Base-by-base conservation (phyloP, 305 asterid genomes). In the Ajuga reptans region DNA sequence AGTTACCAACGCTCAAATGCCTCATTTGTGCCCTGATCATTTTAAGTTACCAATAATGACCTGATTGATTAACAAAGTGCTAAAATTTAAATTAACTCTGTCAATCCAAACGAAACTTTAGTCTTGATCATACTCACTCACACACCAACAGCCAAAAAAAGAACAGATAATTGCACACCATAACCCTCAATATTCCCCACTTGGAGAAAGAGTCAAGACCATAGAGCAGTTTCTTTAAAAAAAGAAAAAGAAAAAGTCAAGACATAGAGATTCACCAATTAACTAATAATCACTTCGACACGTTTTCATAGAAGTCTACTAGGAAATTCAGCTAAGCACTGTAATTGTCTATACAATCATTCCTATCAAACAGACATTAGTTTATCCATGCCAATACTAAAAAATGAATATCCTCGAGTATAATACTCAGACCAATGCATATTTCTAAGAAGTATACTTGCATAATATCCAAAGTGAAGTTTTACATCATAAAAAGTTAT, bases 351-450 rank as follows among this genome's bases (percentile, higher is more conserved):
- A 63, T 52, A 39, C 46, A 68, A 47, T 53, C 42, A 53, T 50
- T 53, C 71, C 2, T 36, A 55, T 34, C 66, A 12, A 67, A 59
- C 57, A 46, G 39, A 67, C 9, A 24, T n/a, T 39, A 57, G 56
- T 66, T 17, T 42, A 62, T 0, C 37, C 39, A 53, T 8, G 55
- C 61, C 50, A 57, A 58, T 58, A 64, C 50, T 29, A 37, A 16
- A 63, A 68, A 61, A 18, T 10, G 41, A 45, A 36, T 50, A 41
- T 39, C 53, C 61, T 52, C 53, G 64, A 39, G 24, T 36, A 54
- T 78, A 60, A 29, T 15, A 53, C 64, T 21, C 5, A 7, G 29
- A 52, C 58, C 31, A 56, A n/a, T 12, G 27, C 47, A 39, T 15
- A 50, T 68, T 41, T 42, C 34, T 29, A 37, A 57, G 27, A 46